Conservation (phyloP, 2,329 filamentous ascomycete genomes). For the Cylindrodendrum hubeiense region DNA sequence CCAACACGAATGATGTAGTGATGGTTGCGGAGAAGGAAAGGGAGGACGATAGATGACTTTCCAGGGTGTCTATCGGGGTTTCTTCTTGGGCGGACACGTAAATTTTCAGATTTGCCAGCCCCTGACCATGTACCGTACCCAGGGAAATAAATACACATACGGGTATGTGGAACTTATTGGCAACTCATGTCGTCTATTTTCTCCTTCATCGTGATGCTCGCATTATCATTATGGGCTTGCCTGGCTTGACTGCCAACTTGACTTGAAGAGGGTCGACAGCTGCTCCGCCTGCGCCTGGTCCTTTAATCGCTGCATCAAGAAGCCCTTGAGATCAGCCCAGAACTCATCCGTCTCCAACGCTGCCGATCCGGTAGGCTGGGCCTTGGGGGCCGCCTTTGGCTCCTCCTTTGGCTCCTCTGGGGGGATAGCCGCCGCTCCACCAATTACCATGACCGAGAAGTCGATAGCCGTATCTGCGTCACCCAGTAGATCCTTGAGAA, state of each 20-base stretch:
- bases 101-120: slow-evolving; percentile 45
- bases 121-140: slow-evolving; percentile 47
- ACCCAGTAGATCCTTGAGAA: slow-evolving; percentile 77
- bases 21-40: slow-evolving; percentile 39
- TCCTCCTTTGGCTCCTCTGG: slow-evolving; percentile 56
- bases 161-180: slow-evolving; percentile 45
- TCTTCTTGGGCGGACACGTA: slow-evolving; percentile 42
- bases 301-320: slow-evolving; percentile 82
- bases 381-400: slow-evolving; percentile 46
- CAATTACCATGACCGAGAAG: slow-evolving; percentile 90
- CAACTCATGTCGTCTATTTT: slow-evolving; percentile 32
- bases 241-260: slow-evolving; percentile 72
- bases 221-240: slow-evolving; percentile 40
- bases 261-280: slow-evolving; percentile 76
- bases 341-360: slow-evolving; percentile 80
- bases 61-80: slow-evolving; percentile 33
- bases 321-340: slow-evolving; percentile 87
- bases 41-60: slow-evolving; percentile 35
- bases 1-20: slow-evolving; percentile 43
- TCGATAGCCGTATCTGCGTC: slow-evolving; percentile 69
- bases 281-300: slow-evolving; percentile 75
- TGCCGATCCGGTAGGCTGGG: slow-evolving; percentile 61
- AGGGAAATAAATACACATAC: slow-evolving; percentile 46
- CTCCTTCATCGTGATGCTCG: slow-evolving; percentile 28
- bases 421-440: slow-evolving; percentile 67